Evolutionary conservation across 768 basidiomycete genomes (phyloP), one percentile per base, ranked within the genome.

Genomic region (Hygrophoropsis aurantiaca): DNA sequence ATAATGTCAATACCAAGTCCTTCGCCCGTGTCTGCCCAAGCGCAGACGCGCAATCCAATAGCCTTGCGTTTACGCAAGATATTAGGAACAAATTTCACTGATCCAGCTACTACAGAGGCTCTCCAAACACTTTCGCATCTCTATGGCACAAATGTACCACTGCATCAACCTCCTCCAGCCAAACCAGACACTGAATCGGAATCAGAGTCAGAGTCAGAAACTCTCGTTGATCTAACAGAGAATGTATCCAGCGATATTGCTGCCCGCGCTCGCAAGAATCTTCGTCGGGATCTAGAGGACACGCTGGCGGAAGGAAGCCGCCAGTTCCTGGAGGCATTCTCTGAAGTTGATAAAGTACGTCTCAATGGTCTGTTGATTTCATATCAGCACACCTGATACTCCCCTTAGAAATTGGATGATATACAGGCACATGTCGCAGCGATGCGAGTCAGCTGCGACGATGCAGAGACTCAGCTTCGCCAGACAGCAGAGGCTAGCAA

Each of bases 21-120:
- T 19, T 50, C 57, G 1, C 51, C 58, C 15, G 48, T 56, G 18
- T 49, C 57, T 30, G 27, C 13, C 27, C 27, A 30, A 30, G 27
- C 13, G 7, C 27, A 30, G 27, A 30, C 60, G 8, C 77, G 81
- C 50, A 89, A 88, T 57, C 92, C 94, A 2, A 77, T 94, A 33
- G 82, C 91, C n/a, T 68, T 87, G 1, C 78, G 94, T 10, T 71
- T 95, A n/a, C 94, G 92, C 67, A 97, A 97, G 67, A 85, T 94
- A 50, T 73, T 95, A 16, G 84, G 87, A 27, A 86, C 86, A 2
- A 86, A 78, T 40, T 92, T 86, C 49, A 82, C 88, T 21, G 90
- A 91, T 56, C 74, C 80, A 30, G 80, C 84, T 5, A 91, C 90
- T 1, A 74, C 75, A 21, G 88, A 95, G 56, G 93, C 92, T 2